Percentiles rank a stretch among this genome's conserved stretches.
phyloP scores from a whole-genome alignment of 768 basidiomycete genomes.

The Pisolithus orientalis region DNA sequence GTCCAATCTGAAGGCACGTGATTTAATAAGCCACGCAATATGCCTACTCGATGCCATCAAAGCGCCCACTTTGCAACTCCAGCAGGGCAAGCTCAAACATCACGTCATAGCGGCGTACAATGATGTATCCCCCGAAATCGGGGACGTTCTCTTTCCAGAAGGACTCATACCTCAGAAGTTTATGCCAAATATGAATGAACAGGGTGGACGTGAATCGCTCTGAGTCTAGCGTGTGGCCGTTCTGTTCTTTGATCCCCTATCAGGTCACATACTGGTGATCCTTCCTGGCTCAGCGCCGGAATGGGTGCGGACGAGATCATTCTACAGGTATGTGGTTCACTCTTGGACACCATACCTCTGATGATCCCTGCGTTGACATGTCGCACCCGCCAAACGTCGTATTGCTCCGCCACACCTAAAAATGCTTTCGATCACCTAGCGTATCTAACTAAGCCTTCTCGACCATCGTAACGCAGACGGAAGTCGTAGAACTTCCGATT shows the following conservation, averaged over 20 bases:
- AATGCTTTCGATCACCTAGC: too few relatives aligned
- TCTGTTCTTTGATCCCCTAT: background rate
- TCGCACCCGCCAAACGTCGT: background rate
- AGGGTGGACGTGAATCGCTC: slow-evolving; percentile 40
- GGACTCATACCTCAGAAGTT: slow-evolving; percentile 66
- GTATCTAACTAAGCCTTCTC: too few relatives aligned
- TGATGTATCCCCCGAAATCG: slow-evolving; percentile 46
- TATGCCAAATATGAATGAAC: slow-evolving; percentile 54
- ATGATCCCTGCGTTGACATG: background rate
- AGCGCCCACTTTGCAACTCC: slow-evolving; percentile 64
- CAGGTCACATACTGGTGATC: slow-evolving; percentile 69
- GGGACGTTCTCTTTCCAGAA: slow-evolving; percentile 67
- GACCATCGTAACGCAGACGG: too few relatives aligned
- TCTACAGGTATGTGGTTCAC: slow-evolving; percentile 42
- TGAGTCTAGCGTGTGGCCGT: background rate
- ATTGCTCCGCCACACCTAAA: too few relatives aligned
- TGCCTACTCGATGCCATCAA: background rate
- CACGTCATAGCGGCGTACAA: slow-evolving; percentile 44
- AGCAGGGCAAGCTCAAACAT: slow-evolving; percentile 67
- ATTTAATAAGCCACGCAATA: slow-evolving; percentile 20
- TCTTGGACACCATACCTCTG: background rate
- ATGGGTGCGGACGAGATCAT: slow-evolving; percentile 62
- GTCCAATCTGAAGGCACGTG: slow-evolving; percentile 61
- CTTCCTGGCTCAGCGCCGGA: slow-evolving; percentile 73
- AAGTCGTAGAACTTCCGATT: too few relatives aligned